A percentile compares a stretch with the other conserved stretches of the same genome.
Evolutionary conservation across 208 protist species (phyloP).

Genomic region (Naegleria gruberi): DNA sequence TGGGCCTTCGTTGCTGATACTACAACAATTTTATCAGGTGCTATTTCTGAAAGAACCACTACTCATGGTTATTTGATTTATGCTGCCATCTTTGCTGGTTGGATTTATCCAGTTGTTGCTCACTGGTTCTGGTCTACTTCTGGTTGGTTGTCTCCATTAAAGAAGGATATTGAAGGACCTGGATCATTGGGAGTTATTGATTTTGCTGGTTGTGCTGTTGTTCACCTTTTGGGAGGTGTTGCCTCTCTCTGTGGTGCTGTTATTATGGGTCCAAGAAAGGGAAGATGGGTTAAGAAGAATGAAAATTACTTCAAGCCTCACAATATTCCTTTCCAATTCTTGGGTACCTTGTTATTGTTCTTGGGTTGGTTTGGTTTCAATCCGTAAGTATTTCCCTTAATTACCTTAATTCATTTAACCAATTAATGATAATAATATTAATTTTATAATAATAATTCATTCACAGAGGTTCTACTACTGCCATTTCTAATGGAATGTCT

Average conservation of each 20-base stretch:
- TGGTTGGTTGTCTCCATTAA: slow-evolving; percentile 30
- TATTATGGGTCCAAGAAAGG: slow-evolving; percentile 21
- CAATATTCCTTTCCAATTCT: slow-evolving; percentile 20
- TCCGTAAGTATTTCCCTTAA: too few species aligned
- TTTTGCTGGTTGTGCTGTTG: slow-evolving; percentile 34
- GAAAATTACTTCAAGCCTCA: slow-evolving; percentile 27
- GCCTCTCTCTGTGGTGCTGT: slow-evolving; percentile 18
- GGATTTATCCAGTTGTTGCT: slow-evolving; percentile 33
- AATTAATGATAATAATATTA: too few species aligned
- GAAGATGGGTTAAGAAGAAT: slow-evolving; percentile 23
- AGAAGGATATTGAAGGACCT: slow-evolving; percentile 26
- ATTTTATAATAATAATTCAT: too few species aligned
- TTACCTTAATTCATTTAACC: too few species aligned
- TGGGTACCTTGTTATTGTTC: slow-evolving; percentile 36
- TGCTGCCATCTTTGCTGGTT: not conserved
- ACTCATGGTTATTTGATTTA: slow-evolving; percentile 30
- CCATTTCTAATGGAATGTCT: not conserved
- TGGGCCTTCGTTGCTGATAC: slow-evolving; percentile 32
- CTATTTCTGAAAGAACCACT: slow-evolving; percentile 27
- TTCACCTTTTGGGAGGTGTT: slow-evolving; percentile 34
- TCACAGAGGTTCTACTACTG: slow-evolving; percentile 17
- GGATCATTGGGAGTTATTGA: slow-evolving; percentile 26
- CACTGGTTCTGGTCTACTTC: slow-evolving; percentile 31
- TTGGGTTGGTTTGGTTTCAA: slow-evolving; percentile 42
- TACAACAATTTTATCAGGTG: slow-evolving; percentile 35